phyloP scores from a whole-genome alignment of 257 asterid species.

The Petunia axillaris region DNA sequence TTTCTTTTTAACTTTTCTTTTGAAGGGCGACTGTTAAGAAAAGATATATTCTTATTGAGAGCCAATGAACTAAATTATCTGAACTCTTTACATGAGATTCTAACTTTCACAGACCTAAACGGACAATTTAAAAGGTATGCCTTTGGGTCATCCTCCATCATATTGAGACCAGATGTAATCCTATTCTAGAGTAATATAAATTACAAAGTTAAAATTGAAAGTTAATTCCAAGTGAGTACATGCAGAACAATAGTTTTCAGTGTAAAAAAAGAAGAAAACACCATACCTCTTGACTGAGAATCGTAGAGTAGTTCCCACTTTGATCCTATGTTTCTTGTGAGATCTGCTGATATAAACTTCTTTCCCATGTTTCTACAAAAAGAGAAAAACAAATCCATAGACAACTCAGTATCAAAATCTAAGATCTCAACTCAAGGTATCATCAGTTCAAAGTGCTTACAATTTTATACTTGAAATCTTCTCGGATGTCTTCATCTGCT shows the following conservation, averaged over 20 bases:
- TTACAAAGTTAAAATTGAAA: neutral
- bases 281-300: conserved; percentile 68
- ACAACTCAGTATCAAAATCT: neutral
- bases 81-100: too few species aligned
- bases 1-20: too few species aligned
- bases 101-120: too few species aligned
- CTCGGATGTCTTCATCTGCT: conserved; percentile 63
- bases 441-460: conserved; percentile 43
- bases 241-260: neutral
- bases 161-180: neutral
- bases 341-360: conserved; percentile 56
- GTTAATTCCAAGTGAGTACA: neutral
- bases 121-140: too few species aligned
- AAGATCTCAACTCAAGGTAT: conserved; percentile 8
- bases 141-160: neutral
- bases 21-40: too few species aligned
- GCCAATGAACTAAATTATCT: too few species aligned
- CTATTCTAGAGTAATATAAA: neutral
- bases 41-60: too few species aligned
- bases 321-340: conserved; percentile 62
- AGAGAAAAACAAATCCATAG: conserved; percentile 19
- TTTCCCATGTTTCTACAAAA: conserved; percentile 61
- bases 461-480: conserved; percentile 62
- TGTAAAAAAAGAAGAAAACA: neutral
- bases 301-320: conserved; percentile 69